Evolutionary conservation across 495 filamentous ascomycete genomes (phyloP), one percentile per base, ranked within the genome.

Genomic region (Penicillium lividum): DNA sequence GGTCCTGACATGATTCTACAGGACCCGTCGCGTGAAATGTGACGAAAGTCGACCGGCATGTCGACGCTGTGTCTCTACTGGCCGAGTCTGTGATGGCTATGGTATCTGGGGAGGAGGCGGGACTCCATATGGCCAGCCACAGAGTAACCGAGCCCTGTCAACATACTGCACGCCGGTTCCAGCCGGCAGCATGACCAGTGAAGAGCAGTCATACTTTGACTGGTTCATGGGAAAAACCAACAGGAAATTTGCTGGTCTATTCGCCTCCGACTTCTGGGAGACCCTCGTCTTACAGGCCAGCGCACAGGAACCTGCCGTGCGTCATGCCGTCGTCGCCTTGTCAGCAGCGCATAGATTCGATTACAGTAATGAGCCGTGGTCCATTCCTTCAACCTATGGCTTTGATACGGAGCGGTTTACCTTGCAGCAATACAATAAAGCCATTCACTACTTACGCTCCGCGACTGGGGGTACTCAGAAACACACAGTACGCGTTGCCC

Each of bases 291-390:
- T 87, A 34, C 83, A 85, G 64, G 83, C 84, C 58, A 84, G 82
- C 42, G 79, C 84, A 48, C 78, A 78, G 15, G 83, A 88, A 64
- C 75, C 86, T 4, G 77, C 82, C 5, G 84, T 90, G 44, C 78
- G 83, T 25, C 86, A 90, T 67, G 85, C 87, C 7, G 79, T 88
- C 1, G 76, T 88, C 13, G 86, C 86, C 40, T 70, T 90, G 28
- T 83, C 84, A 48, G 82, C 85, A 2, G 70, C 87, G 27, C 87
- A 88, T 57, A 83, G 86, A 61, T 66, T 56, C 34, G 60, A 63
- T 10, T 48, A 10, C 2, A 44, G 16, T n/a, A 36, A 44, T 27
- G 11, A 45, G 13, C 45, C 49, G 10, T 47, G 57, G 61, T 51
- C 43, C 4, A 38, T 59, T 38, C 40, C 48, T n/a, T 28, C 36